phyloP scores from a whole-genome alignment of 129 eudicot genomes.

The Centaurea solstitialis region DNA sequence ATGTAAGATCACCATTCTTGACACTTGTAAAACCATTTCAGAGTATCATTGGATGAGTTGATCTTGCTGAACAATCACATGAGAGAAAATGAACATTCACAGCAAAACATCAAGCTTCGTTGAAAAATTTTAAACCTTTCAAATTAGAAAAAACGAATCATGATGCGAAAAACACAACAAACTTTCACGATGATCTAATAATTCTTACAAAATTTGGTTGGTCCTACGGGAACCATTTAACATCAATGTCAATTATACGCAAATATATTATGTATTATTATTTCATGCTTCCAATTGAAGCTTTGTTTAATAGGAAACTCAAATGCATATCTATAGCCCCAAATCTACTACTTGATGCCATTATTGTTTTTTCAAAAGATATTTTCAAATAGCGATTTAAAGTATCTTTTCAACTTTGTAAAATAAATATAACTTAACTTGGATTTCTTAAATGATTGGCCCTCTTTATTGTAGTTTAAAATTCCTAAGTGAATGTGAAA shows the following conservation, averaged over 20 bases:
- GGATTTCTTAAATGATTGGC: background rate
- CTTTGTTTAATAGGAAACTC: slow-evolving; percentile 9
- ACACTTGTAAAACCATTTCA: background rate
- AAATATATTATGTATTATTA: background rate
- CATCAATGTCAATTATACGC: background rate
- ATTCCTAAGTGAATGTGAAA: background rate
- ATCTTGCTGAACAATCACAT: background rate
- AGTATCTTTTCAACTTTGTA: background rate
- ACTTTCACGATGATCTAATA: background rate
- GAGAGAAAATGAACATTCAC: background rate
- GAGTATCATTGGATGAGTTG: background rate
- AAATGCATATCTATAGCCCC: background rate
- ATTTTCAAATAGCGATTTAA: background rate
- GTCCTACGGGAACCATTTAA: background rate
- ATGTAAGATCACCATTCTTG: background rate
- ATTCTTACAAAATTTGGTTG: too few species aligned
- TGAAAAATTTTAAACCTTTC: background rate
- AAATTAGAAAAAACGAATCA: background rate
- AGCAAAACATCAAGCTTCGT: background rate
- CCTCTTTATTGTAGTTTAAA: background rate
- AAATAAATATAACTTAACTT: background rate
- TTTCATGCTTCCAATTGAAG: slow-evolving; percentile 14
- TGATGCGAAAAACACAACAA: background rate
- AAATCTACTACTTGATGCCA: background rate
- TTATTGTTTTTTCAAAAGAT: background rate